Conservation (phyloP, 139 green algal genomes). For the Yamagishiella unicocca region DNA sequence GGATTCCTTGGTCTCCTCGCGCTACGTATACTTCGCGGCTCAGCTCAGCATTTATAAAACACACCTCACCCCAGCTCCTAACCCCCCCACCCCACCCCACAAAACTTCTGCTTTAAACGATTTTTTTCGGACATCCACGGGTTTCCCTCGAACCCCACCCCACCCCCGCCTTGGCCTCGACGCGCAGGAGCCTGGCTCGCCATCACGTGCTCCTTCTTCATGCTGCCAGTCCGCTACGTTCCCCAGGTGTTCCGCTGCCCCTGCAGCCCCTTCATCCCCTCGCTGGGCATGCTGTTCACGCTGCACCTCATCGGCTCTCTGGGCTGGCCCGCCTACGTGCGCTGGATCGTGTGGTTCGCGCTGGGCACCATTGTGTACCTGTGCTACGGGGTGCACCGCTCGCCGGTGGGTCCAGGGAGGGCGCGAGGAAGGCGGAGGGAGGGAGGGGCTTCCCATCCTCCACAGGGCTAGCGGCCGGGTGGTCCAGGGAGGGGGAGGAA, state of each 20-base stretch:
- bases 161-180: background rate
- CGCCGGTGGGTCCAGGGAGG: no score
- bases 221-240: slow-evolving; percentile 56
- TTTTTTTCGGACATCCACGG: no score
- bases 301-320: slow-evolving; percentile 84
- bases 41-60: no score
- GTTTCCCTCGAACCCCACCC: no score
- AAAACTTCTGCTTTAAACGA: no score
- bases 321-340: slow-evolving; percentile 81
- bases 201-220: slow-evolving; percentile 48
- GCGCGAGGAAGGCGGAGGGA: no score
- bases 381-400: slow-evolving; percentile 62
- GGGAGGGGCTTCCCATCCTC: no score
- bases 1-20: no score
- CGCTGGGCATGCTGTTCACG: slow-evolving; percentile 76
- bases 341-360: slow-evolving; percentile 82
- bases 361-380: slow-evolving; percentile 56
- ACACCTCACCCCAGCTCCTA: background rate
- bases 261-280: slow-evolving; percentile 72
- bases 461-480: no score
- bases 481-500: no score
- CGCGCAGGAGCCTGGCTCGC: slow-evolving; percentile 45
- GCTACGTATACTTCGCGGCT: no score
- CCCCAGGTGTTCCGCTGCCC: slow-evolving; percentile 73
- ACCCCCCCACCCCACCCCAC: background rate